Evolutionary conservation across 108 stramenopile species (phyloP), one percentile per base, ranked within the genome.

Genomic region (Thalassiosira profunda): DNA sequence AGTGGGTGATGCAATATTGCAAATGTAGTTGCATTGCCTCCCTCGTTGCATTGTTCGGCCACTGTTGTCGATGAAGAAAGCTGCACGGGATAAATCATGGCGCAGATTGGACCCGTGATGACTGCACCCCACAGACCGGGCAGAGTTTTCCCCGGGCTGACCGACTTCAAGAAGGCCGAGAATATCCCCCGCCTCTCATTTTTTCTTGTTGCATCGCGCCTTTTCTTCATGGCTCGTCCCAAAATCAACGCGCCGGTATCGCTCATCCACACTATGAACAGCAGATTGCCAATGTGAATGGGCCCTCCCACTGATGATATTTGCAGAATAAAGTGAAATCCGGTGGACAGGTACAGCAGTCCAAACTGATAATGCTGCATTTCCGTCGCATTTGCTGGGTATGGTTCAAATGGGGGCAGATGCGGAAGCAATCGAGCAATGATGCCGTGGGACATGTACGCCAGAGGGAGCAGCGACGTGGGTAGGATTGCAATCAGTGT

Each of bases 221-320:
- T 18, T 64, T 58, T 2, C 15, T 45, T 68, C 67, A 68, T 63
- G 34, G 67, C 14, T 26, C 92, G 69, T 34, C 92, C 92, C 20
- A 51, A 64, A 15, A 94, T 25, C 44, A 94, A 45, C 35, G 89
- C 87, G 10, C 92, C 92, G 10, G 92, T 88, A 82, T 94, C 92
- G 49, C 79, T 70, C 68, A 91, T 94, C 92, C 92, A 94, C 9
- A 88, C 89, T 14, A 81, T 66, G 47, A 91, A 80, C 12, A 94
- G 58, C 14, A 94, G 42, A 17, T 36, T 60, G 6, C 76, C 76
- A 74, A 79, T 45, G 86, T 76, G 33, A 69, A 73, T 44, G 63
- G 47, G 43, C 60, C 86, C 79, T 44, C 18, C 3, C 18, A 33
- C 38, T 55, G 20, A 28, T 84, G 12, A 8, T 44, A 48, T 56